phyloP scores from a whole-genome alignment of 2,329 filamentous ascomycete species.

The Ceratocystis albifundus region DNA sequence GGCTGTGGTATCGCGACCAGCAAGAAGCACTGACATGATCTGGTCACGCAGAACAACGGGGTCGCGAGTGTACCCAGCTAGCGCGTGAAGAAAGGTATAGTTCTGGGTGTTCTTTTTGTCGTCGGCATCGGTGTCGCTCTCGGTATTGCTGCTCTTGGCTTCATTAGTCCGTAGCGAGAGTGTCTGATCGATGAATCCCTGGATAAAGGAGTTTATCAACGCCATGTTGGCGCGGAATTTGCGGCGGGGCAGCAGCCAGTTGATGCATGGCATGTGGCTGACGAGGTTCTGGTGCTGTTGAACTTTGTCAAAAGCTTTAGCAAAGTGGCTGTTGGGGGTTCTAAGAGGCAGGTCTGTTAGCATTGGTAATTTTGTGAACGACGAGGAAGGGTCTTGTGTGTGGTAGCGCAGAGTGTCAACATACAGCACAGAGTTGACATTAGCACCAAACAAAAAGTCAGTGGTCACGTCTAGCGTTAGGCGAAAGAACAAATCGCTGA shows the following conservation, averaged over 20 bases:
- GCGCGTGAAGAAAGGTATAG: conserved; percentile 78
- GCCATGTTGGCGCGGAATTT: conserved; percentile 53
- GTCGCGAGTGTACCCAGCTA: conserved; percentile 68
- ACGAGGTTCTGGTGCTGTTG: conserved; percentile 62
- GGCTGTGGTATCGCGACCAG: conserved; percentile 80
- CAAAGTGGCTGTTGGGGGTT: conserved; percentile 55
- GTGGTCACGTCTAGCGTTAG: conserved; percentile 76
- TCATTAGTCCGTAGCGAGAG: conserved; percentile 59
- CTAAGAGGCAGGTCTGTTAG: conserved; percentile 27
- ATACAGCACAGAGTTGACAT: conserved; percentile 18
- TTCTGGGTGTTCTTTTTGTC: conserved; percentile 31
- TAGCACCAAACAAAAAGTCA: conserved; percentile 64
- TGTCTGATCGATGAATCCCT: conserved; percentile 63
- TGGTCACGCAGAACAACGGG: conserved; percentile 68
- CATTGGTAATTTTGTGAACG: conserved; percentile 13
- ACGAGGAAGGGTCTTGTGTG: not conserved
- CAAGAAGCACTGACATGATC: conserved; percentile 68
- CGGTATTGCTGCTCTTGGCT: conserved; percentile 15
- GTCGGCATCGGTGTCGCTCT: not conserved
- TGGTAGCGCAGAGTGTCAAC: not conserved
- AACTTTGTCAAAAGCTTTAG: conserved; percentile 69
- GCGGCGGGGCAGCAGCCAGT: conserved; percentile 49
- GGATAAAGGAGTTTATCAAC: conserved; percentile 63
- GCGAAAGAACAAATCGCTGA: conserved; percentile 70
- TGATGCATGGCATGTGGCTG: conserved; percentile 52